phyloP scores from a whole-genome alignment of 257 asterid species.

The Craterostigma plantagineum region DNA sequence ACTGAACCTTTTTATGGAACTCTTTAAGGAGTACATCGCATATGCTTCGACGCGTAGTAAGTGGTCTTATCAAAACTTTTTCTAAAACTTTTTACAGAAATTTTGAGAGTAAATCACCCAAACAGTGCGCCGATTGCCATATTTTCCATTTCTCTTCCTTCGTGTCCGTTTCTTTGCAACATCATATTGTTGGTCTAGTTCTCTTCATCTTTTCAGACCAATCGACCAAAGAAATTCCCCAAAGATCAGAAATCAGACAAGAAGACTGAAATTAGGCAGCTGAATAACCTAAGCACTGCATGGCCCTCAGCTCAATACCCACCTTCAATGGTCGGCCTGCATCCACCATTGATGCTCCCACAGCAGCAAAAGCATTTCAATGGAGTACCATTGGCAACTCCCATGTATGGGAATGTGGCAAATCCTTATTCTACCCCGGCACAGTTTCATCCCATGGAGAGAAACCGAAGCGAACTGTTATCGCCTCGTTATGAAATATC shows the following conservation, averaged over 20 bases:
- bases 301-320: slow-evolving; percentile 28
- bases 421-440: slow-evolving; percentile 22
- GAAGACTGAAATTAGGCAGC: slow-evolving; percentile 16
- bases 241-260: slow-evolving; percentile 23
- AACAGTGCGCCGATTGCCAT: slow-evolving; percentile 2
- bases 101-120: too few relatives aligned
- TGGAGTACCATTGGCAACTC: slow-evolving; percentile 26
- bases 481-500: slow-evolving; percentile 25
- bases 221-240: slow-evolving; percentile 17
- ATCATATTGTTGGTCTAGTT: slow-evolving; percentile 32
- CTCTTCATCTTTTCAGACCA: slow-evolving; percentile 22
- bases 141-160: too few relatives aligned
- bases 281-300: slow-evolving; percentile 16
- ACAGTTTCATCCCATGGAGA: slow-evolving; percentile 13
- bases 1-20: too few relatives aligned
- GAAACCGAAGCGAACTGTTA: slow-evolving; percentile 6
- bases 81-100: too few relatives aligned
- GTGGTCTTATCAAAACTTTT: too few relatives aligned
- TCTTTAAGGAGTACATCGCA: neutral
- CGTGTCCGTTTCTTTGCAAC: slow-evolving; percentile 15
- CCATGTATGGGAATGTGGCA: slow-evolving; percentile 26
- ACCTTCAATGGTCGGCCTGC: slow-evolving; percentile 23
- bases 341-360: slow-evolving; percentile 18
- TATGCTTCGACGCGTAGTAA: too few relatives aligned
- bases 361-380: slow-evolving; percentile 26